Evolutionary conservation across 805 yeast genomes (phyloP).

Genomic region (Saccharomycopsis sp.): DNA sequence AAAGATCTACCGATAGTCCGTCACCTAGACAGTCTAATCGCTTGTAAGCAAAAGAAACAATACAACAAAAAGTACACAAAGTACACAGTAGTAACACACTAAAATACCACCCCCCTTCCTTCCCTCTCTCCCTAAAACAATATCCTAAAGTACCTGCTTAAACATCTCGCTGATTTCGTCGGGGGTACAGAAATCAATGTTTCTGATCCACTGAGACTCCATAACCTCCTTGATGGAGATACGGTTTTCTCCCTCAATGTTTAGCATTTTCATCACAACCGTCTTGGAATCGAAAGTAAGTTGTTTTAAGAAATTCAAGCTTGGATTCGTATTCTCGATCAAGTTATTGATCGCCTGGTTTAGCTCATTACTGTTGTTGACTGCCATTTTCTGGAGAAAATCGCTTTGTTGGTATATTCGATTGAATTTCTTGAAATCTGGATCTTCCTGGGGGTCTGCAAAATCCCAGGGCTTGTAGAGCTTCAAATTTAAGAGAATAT

Average conservation of each 20-base stretch:
- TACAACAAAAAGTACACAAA: neutral
- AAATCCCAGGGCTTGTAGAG: slow-evolving; percentile 20
- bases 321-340: slow-evolving; percentile 9
- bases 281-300: slow-evolving; percentile 7
- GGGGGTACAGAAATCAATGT: slow-evolving; percentile 10
- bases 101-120: neutral
- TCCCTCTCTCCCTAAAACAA: no score
- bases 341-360: slow-evolving; percentile 14
- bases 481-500: slow-evolving; percentile 11
- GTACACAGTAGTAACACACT: no score
- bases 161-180: slow-evolving; percentile 12
- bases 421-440: slow-evolving; percentile 8
- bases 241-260: slow-evolving; percentile 7
- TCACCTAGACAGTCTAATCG: neutral
- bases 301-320: slow-evolving; percentile 8
- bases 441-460: slow-evolving; percentile 11
- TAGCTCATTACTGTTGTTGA: slow-evolving; percentile 16
- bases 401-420: slow-evolving; percentile 7
- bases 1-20: neutral
- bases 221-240: neutral
- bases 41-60: neutral
- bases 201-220: slow-evolving; percentile 16
- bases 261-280: slow-evolving; percentile 14
- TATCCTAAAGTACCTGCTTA: neutral
- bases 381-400: slow-evolving; percentile 27